A percentile compares a stretch with the other conserved stretches of the same genome.
Conservation (phyloP, 2,329 filamentous ascomycete species). For the Fusarium sp. region DNA sequence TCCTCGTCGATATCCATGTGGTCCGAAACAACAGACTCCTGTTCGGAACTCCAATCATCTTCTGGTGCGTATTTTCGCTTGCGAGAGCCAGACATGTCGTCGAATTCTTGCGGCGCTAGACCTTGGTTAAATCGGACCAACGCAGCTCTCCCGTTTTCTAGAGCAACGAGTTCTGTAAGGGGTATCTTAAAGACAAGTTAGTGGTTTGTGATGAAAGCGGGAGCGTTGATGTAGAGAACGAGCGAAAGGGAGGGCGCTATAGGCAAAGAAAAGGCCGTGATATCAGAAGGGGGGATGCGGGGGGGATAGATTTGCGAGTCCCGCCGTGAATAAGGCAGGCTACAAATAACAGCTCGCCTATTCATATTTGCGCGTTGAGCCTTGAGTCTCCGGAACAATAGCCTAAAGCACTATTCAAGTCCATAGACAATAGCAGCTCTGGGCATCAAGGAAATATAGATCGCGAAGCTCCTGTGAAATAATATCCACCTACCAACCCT, state of each 20-base stretch:
- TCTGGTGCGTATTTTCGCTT: slow-evolving; percentile 52
- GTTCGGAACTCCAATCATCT: slow-evolving; percentile 50
- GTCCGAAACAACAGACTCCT: slow-evolving; percentile 43
- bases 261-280: slow-evolving; percentile 6
- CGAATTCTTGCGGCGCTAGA: slow-evolving; percentile 18
- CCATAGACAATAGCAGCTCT: slow-evolving; percentile 1
- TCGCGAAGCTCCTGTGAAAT: not conserved
- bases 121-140: slow-evolving; percentile 45
- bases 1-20: slow-evolving; percentile 49
- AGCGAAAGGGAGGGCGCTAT: not conserved
- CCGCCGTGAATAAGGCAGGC: slow-evolving; percentile 42
- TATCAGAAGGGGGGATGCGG: slow-evolving; percentile 15
- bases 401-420: not conserved
- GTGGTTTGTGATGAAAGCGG: slow-evolving; percentile 9
- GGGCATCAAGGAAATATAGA: not conserved
- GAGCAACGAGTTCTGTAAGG: slow-evolving; percentile 48
- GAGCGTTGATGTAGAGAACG: not conserved
- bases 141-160: slow-evolving; percentile 53
- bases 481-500: slow-evolving; percentile 58
- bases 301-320: slow-evolving; percentile 27
- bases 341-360: slow-evolving; percentile 15
- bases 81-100: slow-evolving; percentile 34
- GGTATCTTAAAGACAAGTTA: slow-evolving; percentile 50
- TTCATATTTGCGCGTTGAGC: slow-evolving; percentile 3
- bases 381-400: slow-evolving; percentile 7